Conservation (phyloP, 1,284 basidiomycete genomes). For the Tylopilus sp. region DNA sequence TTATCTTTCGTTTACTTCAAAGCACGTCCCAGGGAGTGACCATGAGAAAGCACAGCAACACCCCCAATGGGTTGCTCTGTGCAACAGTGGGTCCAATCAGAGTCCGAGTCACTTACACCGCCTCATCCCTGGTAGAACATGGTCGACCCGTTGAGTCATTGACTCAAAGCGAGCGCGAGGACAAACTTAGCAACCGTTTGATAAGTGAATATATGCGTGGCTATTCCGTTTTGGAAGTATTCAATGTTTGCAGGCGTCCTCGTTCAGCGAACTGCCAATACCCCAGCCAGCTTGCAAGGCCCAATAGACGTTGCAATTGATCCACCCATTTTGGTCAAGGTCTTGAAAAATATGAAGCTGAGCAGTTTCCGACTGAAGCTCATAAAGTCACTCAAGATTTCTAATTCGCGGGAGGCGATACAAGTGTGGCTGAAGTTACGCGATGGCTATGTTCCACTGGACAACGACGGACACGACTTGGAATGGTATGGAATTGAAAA, state of each 20-base stretch:
- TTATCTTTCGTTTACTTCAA: conserved; percentile 65
- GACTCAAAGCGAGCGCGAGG: conserved; percentile 33
- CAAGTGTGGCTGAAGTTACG: conserved; percentile 53
- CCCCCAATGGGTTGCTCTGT: conserved; percentile 60
- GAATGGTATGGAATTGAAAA: conserved; percentile 69
- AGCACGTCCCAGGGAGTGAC: conserved; percentile 41
- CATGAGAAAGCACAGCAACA: conserved; percentile 46
- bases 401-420: conserved; percentile 27
- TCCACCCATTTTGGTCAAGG: conserved; percentile 40
- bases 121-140: conserved; percentile 46
- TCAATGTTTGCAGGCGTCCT: conserved; percentile 35
- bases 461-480: conserved; percentile 49
- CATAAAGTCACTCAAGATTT: conserved; percentile 41
- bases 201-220: conserved; percentile 46
- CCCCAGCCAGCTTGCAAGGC: conserved; percentile 12
- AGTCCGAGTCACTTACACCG: conserved; percentile 1
- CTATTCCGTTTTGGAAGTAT: not conserved
- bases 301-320: conserved; percentile 4
- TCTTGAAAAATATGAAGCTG: conserved; percentile 63
- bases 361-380: conserved; percentile 52
- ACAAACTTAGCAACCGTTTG: conserved; percentile 58
- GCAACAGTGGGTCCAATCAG: conserved; percentile 48
- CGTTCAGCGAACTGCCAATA: conserved; percentile 30
- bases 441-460: conserved; percentile 45
- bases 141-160: conserved; percentile 48